These are phyloP conservation scores for Hanseniaspora nectarophila DNA, from an alignment of 805 yeast genomes.

Conservation along the genomic window DNA sequence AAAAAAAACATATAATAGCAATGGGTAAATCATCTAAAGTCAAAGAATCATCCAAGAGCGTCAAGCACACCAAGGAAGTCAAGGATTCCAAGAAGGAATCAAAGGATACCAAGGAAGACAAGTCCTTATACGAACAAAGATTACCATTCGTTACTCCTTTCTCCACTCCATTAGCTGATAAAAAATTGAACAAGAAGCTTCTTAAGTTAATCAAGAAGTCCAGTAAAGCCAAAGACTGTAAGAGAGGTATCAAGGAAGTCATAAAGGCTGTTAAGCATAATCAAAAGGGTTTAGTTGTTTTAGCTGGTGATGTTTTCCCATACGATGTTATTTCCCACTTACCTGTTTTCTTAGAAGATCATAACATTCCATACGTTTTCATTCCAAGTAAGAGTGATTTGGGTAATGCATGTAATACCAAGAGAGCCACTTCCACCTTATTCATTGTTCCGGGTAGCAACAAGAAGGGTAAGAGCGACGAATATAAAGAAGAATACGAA, in stretches of 20 bases:
- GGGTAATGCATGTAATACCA: conserved; percentile 98
- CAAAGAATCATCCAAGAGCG: conserved; percentile 10
- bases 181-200: conserved; percentile 88
- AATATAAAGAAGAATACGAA: conserved; percentile 83
- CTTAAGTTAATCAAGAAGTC: conserved; percentile 95
- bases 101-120: conserved; percentile 32
- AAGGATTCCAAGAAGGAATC: conserved; percentile 26
- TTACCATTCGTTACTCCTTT: conserved; percentile 83
- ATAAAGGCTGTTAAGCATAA: conserved; percentile 96
- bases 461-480: conserved; percentile 64
- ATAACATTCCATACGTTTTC: conserved; percentile 79
- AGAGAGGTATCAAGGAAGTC: conserved; percentile 97
- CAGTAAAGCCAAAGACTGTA: conserved; percentile 94
- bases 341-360: conserved; percentile 94
- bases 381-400: conserved; percentile 96
- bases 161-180: conserved; percentile 90
- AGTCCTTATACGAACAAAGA: conserved; percentile 73
- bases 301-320: conserved; percentile 98
- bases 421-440: conserved; percentile 96
- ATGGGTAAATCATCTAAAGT: conserved; percentile 13
- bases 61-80: conserved; percentile 32
- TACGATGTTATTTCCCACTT: conserved; percentile 93
- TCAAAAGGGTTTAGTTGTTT: conserved; percentile 88
- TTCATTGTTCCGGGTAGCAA: conserved; percentile 96
- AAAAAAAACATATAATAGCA: not conserved